Evolutionary conservation across 208 protist genomes (phyloP).

Genomic region (Perkinsela sp.): DNA sequence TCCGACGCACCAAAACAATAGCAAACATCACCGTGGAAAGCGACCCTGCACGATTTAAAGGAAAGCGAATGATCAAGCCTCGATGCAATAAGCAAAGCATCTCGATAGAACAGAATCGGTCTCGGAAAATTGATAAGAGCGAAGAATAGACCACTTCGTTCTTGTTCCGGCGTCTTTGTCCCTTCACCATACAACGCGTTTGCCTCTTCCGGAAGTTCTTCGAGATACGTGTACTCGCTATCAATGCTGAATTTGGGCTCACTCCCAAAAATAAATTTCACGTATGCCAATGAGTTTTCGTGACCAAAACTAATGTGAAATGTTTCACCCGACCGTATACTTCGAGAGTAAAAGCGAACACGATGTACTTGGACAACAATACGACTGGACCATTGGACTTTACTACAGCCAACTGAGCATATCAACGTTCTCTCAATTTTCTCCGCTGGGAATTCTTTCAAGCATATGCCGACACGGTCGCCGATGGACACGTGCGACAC

Average conservation of each 20-base stretch:
- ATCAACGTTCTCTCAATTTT: conserved; percentile 56
- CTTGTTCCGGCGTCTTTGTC: not conserved
- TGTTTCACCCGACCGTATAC: conserved; percentile 19
- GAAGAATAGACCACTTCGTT: not conserved
- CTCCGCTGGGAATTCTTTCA: conserved; percentile 63
- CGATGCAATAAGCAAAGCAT: conserved; percentile 6
- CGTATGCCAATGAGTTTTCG: conserved; percentile 39
- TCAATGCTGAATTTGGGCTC: not conserved
- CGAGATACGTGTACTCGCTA: not conserved
- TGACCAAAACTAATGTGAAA: conserved; percentile 59
- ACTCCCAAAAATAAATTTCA: conserved; percentile 20
- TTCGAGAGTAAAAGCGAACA: conserved; percentile 36
- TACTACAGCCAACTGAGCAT: conserved; percentile 10
- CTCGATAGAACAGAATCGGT: not conserved
- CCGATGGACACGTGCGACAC: conserved; percentile 30
- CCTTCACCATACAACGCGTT: not conserved
- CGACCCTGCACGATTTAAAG: conserved; percentile 5
- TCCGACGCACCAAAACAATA: conserved; percentile 1
- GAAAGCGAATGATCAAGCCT: conserved; percentile 10
- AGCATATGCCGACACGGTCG: conserved; percentile 67
- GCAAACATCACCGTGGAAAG: conserved; percentile 6
- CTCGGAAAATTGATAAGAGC: conserved; percentile 2
- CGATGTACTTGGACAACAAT: conserved; percentile 24
- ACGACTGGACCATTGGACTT: not conserved
- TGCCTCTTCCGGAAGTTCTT: conserved; percentile 1